Evolutionary conservation across 2,329 filamentous ascomycete genomes (phyloP).

Genomic region (Colletotrichum sp.): DNA sequence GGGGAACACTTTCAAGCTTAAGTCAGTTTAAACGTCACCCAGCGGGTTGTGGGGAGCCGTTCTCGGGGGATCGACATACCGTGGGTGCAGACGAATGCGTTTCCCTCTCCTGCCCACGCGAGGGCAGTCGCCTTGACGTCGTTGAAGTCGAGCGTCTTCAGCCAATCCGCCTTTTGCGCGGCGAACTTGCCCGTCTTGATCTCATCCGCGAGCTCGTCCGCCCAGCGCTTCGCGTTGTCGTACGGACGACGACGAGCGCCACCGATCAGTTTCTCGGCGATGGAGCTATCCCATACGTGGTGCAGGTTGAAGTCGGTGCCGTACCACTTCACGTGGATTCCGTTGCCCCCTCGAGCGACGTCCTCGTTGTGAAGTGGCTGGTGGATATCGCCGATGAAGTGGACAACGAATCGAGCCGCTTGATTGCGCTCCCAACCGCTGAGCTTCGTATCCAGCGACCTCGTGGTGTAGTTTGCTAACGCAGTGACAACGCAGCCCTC

Average conservation of each 20-base stretch:
- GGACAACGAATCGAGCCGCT: constrained; percentile 70
- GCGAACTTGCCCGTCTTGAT: constrained; percentile 63
- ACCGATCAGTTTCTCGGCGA: constrained; percentile 69
- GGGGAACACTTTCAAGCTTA: constrained; percentile 56
- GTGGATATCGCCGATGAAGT: constrained; percentile 75
- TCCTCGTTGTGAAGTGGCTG: constrained; percentile 72
- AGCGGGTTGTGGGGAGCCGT: background rate
- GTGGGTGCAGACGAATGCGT: constrained; percentile 66
- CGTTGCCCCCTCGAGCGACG: constrained; percentile 70
- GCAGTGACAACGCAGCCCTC: constrained; percentile 68
- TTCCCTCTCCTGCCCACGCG: constrained; percentile 68
- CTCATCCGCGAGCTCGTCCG: constrained; percentile 56
- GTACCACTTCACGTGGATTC: constrained; percentile 68
- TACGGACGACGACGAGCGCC: constrained; percentile 56
- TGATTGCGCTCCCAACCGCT: constrained; percentile 53
- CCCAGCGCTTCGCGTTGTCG: constrained; percentile 58
- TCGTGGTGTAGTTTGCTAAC: constrained; percentile 64
- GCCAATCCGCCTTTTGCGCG: constrained; percentile 56
- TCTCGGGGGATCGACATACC: constrained; percentile 44
- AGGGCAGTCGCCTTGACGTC: constrained; percentile 62
- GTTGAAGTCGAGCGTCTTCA: constrained; percentile 59
- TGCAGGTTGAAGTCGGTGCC: constrained; percentile 68
- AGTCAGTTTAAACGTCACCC: background rate
- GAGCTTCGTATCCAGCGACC: constrained; percentile 53
- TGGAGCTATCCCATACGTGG: constrained; percentile 75